Percentiles rank a stretch among this genome's conserved stretches.
phyloP scores from a whole-genome alignment of 1,284 basidiomycete genomes.

The Vanrija humicola region DNA sequence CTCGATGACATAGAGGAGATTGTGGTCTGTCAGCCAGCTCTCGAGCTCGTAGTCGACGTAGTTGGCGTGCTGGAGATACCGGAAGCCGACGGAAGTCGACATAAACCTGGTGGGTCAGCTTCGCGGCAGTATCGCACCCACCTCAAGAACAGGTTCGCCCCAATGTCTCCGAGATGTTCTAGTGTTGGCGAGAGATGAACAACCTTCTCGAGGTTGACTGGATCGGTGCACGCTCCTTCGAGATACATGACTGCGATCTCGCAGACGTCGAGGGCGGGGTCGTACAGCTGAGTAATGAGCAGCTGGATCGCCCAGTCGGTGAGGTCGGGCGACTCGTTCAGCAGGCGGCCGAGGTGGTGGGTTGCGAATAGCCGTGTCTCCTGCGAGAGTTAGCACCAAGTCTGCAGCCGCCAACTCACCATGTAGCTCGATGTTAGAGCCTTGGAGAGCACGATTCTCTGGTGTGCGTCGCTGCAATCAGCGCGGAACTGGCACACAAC shows the following conservation, averaged over 20 bases:
- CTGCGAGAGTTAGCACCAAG: conserved; percentile 47
- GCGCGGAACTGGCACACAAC: conserved; percentile 32
- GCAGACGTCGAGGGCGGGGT: conserved; percentile 82
- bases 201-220: conserved; percentile 78
- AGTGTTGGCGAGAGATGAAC: conserved; percentile 91
- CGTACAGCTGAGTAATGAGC: conserved; percentile 91
- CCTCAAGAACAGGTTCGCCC: conserved; percentile 82
- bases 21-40: conserved; percentile 72
- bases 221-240: conserved; percentile 81
- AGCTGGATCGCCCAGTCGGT: conserved; percentile 79
- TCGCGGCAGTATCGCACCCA: too few relatives aligned
- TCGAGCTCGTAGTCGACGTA: conserved; percentile 96
- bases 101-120: conserved; percentile 79
- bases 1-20: conserved; percentile 47
- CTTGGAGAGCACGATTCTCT: conserved; percentile 85
- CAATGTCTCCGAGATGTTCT: conserved; percentile 90
- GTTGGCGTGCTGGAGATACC: conserved; percentile 82
- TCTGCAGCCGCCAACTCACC: conserved; percentile 48
- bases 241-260: conserved; percentile 83
- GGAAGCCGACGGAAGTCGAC: conserved; percentile 88
- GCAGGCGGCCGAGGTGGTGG: conserved; percentile 72
- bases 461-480: conserved; percentile 73
- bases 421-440: conserved; percentile 87
- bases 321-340: conserved; percentile 54
- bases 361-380: conserved; percentile 87